Evolutionary conservation across 2,329 filamentous ascomycete genomes (phyloP).

Genomic region (Microdochium nivale): DNA sequence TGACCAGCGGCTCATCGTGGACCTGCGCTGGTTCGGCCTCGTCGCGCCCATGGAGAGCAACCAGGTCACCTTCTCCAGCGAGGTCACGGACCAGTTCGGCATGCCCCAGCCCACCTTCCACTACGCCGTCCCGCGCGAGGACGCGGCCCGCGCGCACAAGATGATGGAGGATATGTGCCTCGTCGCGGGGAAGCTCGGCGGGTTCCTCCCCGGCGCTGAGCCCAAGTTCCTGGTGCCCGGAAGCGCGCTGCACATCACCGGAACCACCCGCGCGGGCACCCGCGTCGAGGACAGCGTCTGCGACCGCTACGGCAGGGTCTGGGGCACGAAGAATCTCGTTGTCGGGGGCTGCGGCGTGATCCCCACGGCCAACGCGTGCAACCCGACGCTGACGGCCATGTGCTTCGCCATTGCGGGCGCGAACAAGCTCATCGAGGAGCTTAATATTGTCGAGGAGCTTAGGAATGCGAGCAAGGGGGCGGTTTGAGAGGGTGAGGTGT

Average conservation of each 20-base stretch:
- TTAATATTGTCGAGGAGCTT: background rate
- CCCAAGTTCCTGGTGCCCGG: conserved; percentile 11
- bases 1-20: conserved; percentile 12
- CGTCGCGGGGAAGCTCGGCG: conserved; percentile 9
- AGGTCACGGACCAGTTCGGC: conserved; percentile 11
- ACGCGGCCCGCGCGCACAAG: conserved; percentile 5
- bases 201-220: conserved; percentile 11
- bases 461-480: background rate
- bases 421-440: background rate
- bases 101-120: conserved; percentile 17
- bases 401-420: conserved; percentile 12
- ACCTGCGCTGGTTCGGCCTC: conserved; percentile 11
- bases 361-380: conserved; percentile 11
- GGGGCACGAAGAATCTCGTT: conserved; percentile 11
- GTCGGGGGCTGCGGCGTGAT: conserved; percentile 16
- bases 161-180: conserved; percentile 15
- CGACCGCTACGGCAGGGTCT: conserved; percentile 11
- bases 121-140: conserved; percentile 4
- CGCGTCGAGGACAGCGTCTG: conserved; percentile 8
- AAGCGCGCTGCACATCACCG: conserved; percentile 9
- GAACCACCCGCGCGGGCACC: conserved; percentile 9
- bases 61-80: conserved; percentile 7
- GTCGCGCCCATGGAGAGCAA: conserved; percentile 7
- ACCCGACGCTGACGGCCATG: conserved; percentile 16
- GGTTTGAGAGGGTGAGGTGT: background rate